Percentiles rank a stretch among this genome's conserved stretches.
Conservation (phyloP, 176 grass and related monocot genomes). For the Triticum aestivum region IWGSC_CS_RefSeq_v2.1 NC_057801.1:406495828-406496327, state of each 20-base stretch:
- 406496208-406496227: neutral
- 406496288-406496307: neutral
- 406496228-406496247: neutral
- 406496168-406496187: neutral
- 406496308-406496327: too few relatives aligned
- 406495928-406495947: conserved; percentile 2
- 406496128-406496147: neutral
- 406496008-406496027: neutral
- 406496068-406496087: neutral
- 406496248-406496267: neutral
- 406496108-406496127: conserved; percentile 1
- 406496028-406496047: conserved; percentile 8
- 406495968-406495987: neutral
- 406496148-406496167: neutral
- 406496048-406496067: conserved; percentile 3
- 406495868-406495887: conserved; percentile 33
- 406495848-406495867: neutral
- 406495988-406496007: conserved; percentile 13
- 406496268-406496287: neutral
- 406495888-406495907: neutral
- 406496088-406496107: neutral
- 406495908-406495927: neutral
- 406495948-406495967: neutral
- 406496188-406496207: neutral
- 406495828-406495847: neutral